phyloP scores from a whole-genome alignment of 2,329 filamentous ascomycete genomes.

The Trichoderma atrobrunneum region DNA sequence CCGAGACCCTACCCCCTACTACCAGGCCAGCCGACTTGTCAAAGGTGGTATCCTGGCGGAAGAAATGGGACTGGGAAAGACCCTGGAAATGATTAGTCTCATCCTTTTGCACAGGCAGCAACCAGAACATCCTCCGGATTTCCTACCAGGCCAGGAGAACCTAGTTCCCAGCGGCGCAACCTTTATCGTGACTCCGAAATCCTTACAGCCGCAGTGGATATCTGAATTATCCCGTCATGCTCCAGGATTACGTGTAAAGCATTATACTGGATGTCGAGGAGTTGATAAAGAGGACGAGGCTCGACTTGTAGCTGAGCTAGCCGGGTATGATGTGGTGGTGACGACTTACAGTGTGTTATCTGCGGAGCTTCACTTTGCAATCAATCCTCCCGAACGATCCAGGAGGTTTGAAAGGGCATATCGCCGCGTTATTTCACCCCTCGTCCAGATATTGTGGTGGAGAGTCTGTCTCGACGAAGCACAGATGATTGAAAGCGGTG shows the following conservation, averaged over 20 bases:
- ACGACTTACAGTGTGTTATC: slow-evolving; percentile 71
- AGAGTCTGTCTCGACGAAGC: slow-evolving; percentile 74
- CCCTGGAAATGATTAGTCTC: slow-evolving; percentile 69
- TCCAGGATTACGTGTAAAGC: slow-evolving; percentile 53
- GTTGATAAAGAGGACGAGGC: slow-evolving; percentile 36
- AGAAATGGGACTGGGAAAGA: slow-evolving; percentile 83
- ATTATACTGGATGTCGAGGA: slow-evolving; percentile 52
- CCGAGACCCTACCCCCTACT: slow-evolving; percentile 46
- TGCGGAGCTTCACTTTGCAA: slow-evolving; percentile 74
- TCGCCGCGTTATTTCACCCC: slow-evolving; percentile 66
- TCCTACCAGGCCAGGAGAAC: slow-evolving; percentile 38
- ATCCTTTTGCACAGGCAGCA: slow-evolving; percentile 57
- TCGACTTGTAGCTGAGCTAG: slow-evolving; percentile 44
- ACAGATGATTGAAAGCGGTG: slow-evolving; percentile 90
- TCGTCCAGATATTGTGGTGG: slow-evolving; percentile 86
- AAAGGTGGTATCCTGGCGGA: slow-evolving; percentile 69
- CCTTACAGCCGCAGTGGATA: slow-evolving; percentile 60
- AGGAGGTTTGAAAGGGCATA: slow-evolving; percentile 66
- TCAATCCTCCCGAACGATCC: slow-evolving; percentile 64
- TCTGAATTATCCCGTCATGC: slow-evolving; percentile 59
- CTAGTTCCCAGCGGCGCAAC: slow-evolving; percentile 55
- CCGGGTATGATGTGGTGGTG: slow-evolving; percentile 56
- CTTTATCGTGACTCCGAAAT: slow-evolving; percentile 58
- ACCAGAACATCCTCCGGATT: not conserved
- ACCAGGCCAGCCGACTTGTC: slow-evolving; percentile 39